Percentiles rank a stretch among this genome's conserved stretches.
phyloP scores from a whole-genome alignment of 2,329 filamentous ascomycete genomes.

The Trichoderma citrinoviride region DNA sequence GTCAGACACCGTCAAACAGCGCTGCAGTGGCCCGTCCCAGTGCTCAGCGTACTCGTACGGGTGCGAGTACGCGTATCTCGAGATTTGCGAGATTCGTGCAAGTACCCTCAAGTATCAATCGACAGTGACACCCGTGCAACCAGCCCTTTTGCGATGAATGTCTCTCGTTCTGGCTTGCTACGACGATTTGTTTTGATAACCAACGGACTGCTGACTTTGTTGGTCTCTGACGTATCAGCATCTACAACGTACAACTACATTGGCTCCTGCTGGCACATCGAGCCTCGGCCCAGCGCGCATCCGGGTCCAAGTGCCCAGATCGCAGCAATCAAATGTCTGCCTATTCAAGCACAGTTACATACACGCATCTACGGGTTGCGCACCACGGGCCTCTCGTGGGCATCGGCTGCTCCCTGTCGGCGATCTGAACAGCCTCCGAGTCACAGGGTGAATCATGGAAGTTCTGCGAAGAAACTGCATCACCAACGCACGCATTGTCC shows the following conservation, averaged over 20 bases:
- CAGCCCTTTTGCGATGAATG: neutral
- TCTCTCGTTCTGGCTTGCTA: neutral
- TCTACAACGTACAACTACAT: neutral
- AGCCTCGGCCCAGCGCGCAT: neutral
- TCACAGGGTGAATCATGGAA: too few relatives aligned
- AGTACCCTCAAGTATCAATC: neutral
- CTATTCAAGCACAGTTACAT: neutral
- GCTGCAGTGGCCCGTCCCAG: constrained; percentile 7
- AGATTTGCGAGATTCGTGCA: constrained; percentile 1
- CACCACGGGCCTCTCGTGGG: neutral
- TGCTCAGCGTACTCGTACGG: neutral
- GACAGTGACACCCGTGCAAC: constrained; percentile 6
- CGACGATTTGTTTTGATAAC: too few relatives aligned
- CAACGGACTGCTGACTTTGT: neutral
- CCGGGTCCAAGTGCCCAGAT: neutral
- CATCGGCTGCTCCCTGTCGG: neutral
- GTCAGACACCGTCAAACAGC: neutral
- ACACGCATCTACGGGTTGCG: neutral
- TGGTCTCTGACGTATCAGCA: neutral
- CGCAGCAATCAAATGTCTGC: too few relatives aligned
- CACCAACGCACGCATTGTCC: neutral
- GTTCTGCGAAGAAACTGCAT: too few relatives aligned
- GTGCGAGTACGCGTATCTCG: constrained; percentile 16
- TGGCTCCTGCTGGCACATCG: neutral
- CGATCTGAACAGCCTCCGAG: neutral